Percentiles rank a stretch among this genome's conserved stretches.
Evolutionary conservation across 2,329 filamentous ascomycete genomes (phyloP).

Genomic region (Paraconiothyrium sp.): DNA sequence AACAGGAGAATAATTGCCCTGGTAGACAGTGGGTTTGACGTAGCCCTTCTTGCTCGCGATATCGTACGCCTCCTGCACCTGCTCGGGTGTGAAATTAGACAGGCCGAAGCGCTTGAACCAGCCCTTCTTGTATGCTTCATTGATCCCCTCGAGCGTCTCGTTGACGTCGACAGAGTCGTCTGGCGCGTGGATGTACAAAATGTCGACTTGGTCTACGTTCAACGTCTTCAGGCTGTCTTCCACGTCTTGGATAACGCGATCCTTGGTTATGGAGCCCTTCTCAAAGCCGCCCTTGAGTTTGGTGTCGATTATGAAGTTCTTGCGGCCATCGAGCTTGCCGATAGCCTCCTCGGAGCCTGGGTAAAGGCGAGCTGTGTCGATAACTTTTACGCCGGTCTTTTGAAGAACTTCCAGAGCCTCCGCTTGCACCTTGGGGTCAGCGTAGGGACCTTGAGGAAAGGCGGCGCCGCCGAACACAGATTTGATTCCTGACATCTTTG

Average conservation of each 20-base stretch:
- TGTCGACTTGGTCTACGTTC: constrained; percentile 43
- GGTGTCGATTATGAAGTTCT: constrained; percentile 58
- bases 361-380: constrained; percentile 57
- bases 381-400: constrained; percentile 42
- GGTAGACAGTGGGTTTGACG: constrained; percentile 56
- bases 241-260: constrained; percentile 46
- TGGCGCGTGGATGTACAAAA: constrained; percentile 47
- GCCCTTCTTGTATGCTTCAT: constrained; percentile 45
- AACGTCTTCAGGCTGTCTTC: constrained; percentile 43
- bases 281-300: constrained; percentile 56
- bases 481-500: constrained; percentile 38
- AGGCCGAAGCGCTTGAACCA: constrained; percentile 47
- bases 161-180: constrained; percentile 35
- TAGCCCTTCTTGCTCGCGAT: constrained; percentile 44
- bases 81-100: constrained; percentile 40
- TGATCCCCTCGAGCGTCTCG: constrained; percentile 43
- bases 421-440: constrained; percentile 27
- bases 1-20: constrained; percentile 57
- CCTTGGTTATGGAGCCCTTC: constrained; percentile 46
- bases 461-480: constrained; percentile 48
- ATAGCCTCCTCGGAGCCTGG: constrained; percentile 54
- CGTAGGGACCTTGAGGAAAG: constrained; percentile 29
- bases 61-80: constrained; percentile 44
- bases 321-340: constrained; percentile 51
- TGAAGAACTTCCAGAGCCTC: constrained; percentile 44